These are phyloP conservation scores for Centrapalus pauciflorus DNA, from an alignment of 129 eudicot species.

Conservation along the genomic window DNA sequence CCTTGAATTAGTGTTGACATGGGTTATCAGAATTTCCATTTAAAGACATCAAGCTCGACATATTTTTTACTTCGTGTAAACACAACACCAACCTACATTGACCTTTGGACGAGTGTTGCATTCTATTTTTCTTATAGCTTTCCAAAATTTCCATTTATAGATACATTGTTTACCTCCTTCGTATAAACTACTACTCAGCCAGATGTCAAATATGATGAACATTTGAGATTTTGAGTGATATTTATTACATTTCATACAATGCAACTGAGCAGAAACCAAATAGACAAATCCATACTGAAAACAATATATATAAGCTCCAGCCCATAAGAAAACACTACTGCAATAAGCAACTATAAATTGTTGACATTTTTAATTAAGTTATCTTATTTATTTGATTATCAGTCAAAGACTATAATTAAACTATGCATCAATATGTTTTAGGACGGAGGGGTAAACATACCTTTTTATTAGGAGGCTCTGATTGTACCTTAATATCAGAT, in stretches of 20 bases:
- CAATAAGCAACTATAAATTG: not conserved
- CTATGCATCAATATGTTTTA: not conserved
- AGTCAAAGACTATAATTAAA: not conserved
- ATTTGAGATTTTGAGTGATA: not conserved
- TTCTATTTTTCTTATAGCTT: too few species aligned
- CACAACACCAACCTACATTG: too few species aligned
- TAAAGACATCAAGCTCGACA: not conserved
- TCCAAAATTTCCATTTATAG: too few species aligned
- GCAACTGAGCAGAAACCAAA: not conserved
- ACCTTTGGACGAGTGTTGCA: too few species aligned
- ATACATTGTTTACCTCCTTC: too few species aligned
- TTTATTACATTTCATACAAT: not conserved
- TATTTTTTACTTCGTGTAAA: too few species aligned
- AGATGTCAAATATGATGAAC: not conserved
- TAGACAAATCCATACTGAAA: not conserved
- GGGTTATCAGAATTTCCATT: not conserved
- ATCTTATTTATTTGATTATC: not conserved
- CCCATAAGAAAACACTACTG: not conserved
- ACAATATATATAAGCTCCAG: not conserved
- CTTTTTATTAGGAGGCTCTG: conserved; percentile 59
- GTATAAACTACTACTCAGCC: too few species aligned
- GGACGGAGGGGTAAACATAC: conserved; percentile 22
- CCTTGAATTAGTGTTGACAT: not conserved
- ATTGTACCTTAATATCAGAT: conserved; percentile 25
- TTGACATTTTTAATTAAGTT: not conserved